Evolutionary conservation across 1,284 basidiomycete genomes (phyloP).

Genomic region (Tylopilus sp.): DNA sequence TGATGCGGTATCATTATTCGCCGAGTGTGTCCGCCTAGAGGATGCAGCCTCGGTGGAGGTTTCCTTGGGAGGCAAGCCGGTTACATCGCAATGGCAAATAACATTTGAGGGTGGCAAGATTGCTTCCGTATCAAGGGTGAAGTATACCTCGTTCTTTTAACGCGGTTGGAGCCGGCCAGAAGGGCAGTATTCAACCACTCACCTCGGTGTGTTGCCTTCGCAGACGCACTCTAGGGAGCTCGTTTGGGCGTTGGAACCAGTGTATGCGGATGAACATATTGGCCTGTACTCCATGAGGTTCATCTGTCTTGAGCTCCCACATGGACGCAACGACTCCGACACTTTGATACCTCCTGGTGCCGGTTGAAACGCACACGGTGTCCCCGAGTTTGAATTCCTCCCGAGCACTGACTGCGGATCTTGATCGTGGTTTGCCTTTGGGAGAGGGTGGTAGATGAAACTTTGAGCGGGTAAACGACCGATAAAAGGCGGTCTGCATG

Average conservation of each 20-base stretch:
- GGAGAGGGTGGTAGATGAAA: constrained; percentile 16
- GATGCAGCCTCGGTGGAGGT: constrained; percentile 7
- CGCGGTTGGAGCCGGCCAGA: constrained; percentile 1
- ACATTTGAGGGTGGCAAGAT: constrained; percentile 49
- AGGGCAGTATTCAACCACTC: constrained; percentile 15
- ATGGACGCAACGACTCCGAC: constrained; percentile 61
- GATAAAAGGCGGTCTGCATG: constrained; percentile 30
- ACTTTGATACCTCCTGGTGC: constrained; percentile 47
- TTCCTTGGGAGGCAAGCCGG: constrained; percentile 26
- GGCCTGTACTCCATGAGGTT: constrained; percentile 22
- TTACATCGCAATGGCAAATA: constrained; percentile 48
- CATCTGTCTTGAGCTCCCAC: constrained; percentile 47
- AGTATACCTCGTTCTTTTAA: constrained; percentile 65
- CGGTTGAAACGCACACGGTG: constrained; percentile 58
- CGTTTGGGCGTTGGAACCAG: constrained; percentile 63
- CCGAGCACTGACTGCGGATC: constrained; percentile 12
- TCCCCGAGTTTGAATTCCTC: constrained; percentile 53
- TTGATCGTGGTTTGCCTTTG: constrained; percentile 26
- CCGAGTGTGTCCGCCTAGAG: constrained; percentile 11
- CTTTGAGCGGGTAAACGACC: constrained; percentile 30
- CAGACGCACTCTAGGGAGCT: constrained; percentile 54
- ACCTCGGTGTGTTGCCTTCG: constrained; percentile 56
- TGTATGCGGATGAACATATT: constrained; percentile 56
- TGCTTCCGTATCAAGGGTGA: constrained; percentile 47
- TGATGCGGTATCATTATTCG: constrained; percentile 10